Evolutionary conservation across 768 basidiomycete species (phyloP).

Genomic region (Suillus lakei): DNA sequence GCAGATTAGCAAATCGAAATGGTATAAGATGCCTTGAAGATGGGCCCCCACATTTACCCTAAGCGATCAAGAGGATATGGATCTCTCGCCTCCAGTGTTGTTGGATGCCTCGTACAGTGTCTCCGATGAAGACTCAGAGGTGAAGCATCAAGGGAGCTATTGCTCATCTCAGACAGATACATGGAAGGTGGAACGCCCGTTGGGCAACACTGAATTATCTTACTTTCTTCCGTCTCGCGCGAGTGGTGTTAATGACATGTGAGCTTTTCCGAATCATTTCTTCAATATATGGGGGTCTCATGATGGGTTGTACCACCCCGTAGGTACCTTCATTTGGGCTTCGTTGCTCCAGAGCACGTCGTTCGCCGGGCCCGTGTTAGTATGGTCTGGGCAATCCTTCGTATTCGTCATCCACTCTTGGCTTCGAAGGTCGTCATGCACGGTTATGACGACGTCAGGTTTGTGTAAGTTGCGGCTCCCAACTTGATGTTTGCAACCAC

Average conservation of each 20-base stretch:
- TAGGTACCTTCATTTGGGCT: conserved; percentile 84
- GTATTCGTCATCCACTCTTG: conserved; percentile 74
- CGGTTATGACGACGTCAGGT: conserved; percentile 65
- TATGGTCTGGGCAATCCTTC: conserved; percentile 73
- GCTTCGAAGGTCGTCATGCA: conserved; percentile 63
- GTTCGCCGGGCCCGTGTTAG: conserved; percentile 53
- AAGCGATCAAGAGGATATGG: neutral
- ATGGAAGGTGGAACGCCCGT: conserved; percentile 46
- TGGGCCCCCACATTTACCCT: no score
- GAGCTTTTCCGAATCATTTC: conserved; percentile 23
- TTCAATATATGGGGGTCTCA: neutral
- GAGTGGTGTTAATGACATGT: conserved; percentile 89
- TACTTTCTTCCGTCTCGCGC: conserved; percentile 84
- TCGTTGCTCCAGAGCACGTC: conserved; percentile 50
- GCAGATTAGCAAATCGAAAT: neutral
- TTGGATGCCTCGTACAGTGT: neutral
- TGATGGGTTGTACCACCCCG: conserved; percentile 6
- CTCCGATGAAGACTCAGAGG: neutral
- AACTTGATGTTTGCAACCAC: neutral
- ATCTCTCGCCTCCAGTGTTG: neutral
- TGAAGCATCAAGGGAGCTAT: neutral
- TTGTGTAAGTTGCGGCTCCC: conserved; percentile 53
- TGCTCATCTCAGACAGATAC: conserved; percentile 6
- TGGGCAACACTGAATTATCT: conserved; percentile 79
- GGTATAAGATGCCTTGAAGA: conserved; percentile 5